Evolutionary conservation across 345 rosid species (phyloP), one percentile per base, ranked within the genome.

Genomic region (Syzygium jambos): DNA sequence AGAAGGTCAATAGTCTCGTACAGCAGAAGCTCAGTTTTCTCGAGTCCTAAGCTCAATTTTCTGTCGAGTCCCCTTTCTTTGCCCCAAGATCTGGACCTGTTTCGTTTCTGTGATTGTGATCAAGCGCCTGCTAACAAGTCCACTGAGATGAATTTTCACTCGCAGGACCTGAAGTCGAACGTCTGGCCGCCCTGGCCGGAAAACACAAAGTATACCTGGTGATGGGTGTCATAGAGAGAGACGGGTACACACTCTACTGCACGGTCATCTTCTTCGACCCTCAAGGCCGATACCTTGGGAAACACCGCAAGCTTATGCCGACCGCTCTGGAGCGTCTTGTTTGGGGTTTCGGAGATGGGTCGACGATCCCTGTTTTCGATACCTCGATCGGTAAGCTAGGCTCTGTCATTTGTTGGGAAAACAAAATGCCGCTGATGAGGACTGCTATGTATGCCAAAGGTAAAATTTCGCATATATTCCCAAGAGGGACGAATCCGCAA

Each of bases 301-400:
- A 97, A 93, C 99, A 97, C 59, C 87, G 98, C 38, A 97, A 97
- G 90, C 65, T 96, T 90, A 95, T 97, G 99, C 99, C 99, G 84
- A 97, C 99, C 1, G 96, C 94, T 61, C 86, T 94, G 53, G 99
- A 97, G 92, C 98, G 96, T 84, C 92, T 96, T 30, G 93, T 97
- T 27, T 97, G 98, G 99, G 99, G 99, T 22, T 96, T 96, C 83
- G 98, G 98, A 51, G 99, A 97, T 90, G 98, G 99, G 65, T 97
- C 98, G 2, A 96, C 96, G 5, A 94, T 95, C 84, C 97, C 98
- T 16, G 98, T 97, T 77, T 94, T 95, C 57, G 95, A 95, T 54
- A 95, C 98, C 65, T 93, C 98, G 14, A 88, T 96, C 46, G 98
- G 99, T 14, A 97, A 96, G 91, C 94, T 97, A 6, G 98, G 98